phyloP scores from a whole-genome alignment of 257 asterid species.

The Ehretia macrophylla region DNA sequence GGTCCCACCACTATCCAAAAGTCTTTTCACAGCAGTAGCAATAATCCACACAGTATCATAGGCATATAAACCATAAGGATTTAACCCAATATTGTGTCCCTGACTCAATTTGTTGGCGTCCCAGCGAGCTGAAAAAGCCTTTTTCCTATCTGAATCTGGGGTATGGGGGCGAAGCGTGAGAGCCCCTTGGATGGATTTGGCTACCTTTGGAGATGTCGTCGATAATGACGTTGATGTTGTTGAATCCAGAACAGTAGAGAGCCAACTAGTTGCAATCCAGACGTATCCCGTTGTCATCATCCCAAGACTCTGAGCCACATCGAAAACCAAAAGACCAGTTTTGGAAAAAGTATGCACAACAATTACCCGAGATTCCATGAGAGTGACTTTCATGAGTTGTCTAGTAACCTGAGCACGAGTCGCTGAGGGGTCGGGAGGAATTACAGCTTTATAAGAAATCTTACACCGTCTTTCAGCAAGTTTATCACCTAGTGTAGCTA shows the following conservation, averaged over 20 bases:
- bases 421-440: slow-evolving; percentile 45
- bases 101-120: slow-evolving; percentile 50
- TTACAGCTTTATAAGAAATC: slow-evolving; percentile 58
- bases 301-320: slow-evolving; percentile 50
- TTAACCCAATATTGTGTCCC: slow-evolving; percentile 59
- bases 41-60: slow-evolving; percentile 80
- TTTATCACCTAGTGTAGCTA: slow-evolving; percentile 52
- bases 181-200: slow-evolving; percentile 57
- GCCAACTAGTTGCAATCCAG: slow-evolving; percentile 83
- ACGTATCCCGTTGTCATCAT: slow-evolving; percentile 77
- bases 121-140: slow-evolving; percentile 52
- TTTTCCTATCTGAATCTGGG: slow-evolving; percentile 51
- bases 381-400: slow-evolving; percentile 33
- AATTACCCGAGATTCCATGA: slow-evolving; percentile 66
- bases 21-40: slow-evolving; percentile 53
- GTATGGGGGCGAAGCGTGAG: slow-evolving; percentile 61
- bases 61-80: slow-evolving; percentile 60
- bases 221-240: no score
- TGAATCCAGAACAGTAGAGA: slow-evolving; percentile 67
- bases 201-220: slow-evolving; percentile 18
- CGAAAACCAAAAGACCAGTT: slow-evolving; percentile 48
- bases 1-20: slow-evolving; percentile 49
- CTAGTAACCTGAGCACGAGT: slow-evolving; percentile 30
- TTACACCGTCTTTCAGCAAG: slow-evolving; percentile 56
- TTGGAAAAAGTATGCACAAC: slow-evolving; percentile 47